These are phyloP conservation scores for Aspergillus latus DNA, from an alignment of 2,329 filamentous ascomycete genomes.

Conservation along the genomic window DNA sequence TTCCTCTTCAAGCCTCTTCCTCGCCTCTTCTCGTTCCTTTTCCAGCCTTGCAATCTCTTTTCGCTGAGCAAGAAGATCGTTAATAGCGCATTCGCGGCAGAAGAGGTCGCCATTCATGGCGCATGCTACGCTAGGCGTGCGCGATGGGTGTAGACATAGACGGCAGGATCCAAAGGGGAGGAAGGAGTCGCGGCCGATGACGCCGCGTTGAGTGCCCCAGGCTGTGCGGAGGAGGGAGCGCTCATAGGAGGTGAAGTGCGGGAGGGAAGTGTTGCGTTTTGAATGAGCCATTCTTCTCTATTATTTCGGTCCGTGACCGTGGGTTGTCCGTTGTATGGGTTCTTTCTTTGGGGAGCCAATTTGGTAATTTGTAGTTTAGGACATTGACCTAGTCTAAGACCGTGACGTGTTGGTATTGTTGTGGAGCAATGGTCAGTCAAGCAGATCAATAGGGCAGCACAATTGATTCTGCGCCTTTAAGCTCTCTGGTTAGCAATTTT, in stretches of 20 bases:
- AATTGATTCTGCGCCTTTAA: no score
- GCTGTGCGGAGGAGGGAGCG: conserved; percentile 75
- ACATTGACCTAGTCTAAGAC: no score
- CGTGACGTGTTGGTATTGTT: neutral
- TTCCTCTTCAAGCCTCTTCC: conserved; percentile 62
- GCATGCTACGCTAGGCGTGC: conserved; percentile 84
- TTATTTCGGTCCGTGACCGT: neutral
- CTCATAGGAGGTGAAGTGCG: conserved; percentile 93
- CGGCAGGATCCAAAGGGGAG: conserved; percentile 86
- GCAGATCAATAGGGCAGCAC: no score
- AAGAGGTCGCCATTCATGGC: conserved; percentile 78
- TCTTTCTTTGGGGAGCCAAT: no score
- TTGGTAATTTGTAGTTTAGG: neutral
- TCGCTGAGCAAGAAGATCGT: conserved; percentile 85
- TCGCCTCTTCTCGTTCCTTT: conserved; percentile 61
- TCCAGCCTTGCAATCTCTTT: conserved; percentile 85
- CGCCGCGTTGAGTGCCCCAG: conserved; percentile 81
- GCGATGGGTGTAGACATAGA: conserved; percentile 78
- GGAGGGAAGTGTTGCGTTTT: conserved; percentile 87
- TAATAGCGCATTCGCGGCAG: conserved; percentile 90
- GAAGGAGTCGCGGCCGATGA: conserved; percentile 85
- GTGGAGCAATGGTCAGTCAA: neutral
- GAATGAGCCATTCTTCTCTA: conserved; percentile 43
- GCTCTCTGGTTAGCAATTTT: no score
- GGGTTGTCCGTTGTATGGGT: neutral